Percentiles rank a stretch among this genome's conserved stretches.
phyloP scores from a whole-genome alignment of 352 stramenopile genomes.

The Aphanomyces astaci region DNA sequence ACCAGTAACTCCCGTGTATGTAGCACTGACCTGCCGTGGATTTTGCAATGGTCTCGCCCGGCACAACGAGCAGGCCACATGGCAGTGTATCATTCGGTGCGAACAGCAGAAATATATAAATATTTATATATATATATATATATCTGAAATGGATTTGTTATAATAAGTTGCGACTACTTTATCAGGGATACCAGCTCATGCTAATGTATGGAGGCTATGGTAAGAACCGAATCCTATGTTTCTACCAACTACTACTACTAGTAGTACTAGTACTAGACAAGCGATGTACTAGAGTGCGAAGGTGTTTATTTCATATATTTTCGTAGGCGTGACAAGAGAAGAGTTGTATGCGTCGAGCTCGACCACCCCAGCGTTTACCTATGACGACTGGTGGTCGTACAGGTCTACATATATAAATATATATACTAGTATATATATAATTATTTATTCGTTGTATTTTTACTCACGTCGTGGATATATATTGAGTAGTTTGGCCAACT shows the following conservation, averaged over 20 bases:
- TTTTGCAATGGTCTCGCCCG: constrained; percentile 79
- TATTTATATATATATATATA: no score
- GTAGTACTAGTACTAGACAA: no score
- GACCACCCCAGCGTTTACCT: constrained; percentile 47
- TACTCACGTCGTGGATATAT: not conserved
- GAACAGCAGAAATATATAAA: no score
- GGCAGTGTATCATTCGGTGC: constrained; percentile 59
- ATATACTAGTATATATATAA: no score
- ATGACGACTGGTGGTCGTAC: constrained; percentile 88
- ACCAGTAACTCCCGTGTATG: not conserved
- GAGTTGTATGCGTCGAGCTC: constrained; percentile 48
- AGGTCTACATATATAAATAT: not conserved
- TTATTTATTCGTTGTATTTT: no score
- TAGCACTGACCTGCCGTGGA: constrained; percentile 38
- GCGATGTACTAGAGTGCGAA: no score
- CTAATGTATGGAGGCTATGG: constrained; percentile 87
- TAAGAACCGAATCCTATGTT: no score
- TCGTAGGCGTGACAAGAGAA: constrained; percentile 29
- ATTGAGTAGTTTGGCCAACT: constrained; percentile 45
- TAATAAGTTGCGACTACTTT: constrained; percentile 25
- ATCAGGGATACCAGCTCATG: constrained; percentile 43
- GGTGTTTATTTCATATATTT: not conserved
- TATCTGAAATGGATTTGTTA: no score
- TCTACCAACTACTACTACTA: no score
- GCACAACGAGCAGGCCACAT: constrained; percentile 80